Evolutionary conservation across 2,329 filamentous ascomycete genomes (phyloP).

Genomic region (Monascus ruber): DNA sequence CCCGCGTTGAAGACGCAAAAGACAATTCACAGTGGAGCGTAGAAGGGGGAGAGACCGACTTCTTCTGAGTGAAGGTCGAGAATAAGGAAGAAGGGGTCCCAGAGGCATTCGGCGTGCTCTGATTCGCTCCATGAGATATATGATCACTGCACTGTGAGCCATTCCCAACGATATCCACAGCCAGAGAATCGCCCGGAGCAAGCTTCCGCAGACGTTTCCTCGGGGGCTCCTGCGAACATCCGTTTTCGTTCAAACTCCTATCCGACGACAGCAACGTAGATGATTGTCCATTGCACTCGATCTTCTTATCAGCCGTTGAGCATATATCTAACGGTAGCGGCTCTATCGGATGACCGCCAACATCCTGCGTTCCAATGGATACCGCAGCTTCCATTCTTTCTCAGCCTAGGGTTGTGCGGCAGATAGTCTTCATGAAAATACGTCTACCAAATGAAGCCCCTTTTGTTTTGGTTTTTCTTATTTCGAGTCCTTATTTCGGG

Average conservation of each 20-base stretch:
- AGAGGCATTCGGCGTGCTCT: slow-evolving; percentile 16
- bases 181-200: neutral
- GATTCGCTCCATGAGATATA: slow-evolving; percentile 8
- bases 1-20: slow-evolving; percentile 6
- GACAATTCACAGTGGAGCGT: slow-evolving; percentile 7
- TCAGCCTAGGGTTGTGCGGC: no score
- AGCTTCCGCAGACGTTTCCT: neutral
- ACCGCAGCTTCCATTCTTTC: slow-evolving; percentile 14
- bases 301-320: slow-evolving; percentile 1
- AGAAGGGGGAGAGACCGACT: slow-evolving; percentile 16
- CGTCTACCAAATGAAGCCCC: neutral
- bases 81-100: slow-evolving; percentile 15
- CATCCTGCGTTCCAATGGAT: slow-evolving; percentile 9
- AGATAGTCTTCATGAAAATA: neutral
- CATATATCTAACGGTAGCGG: slow-evolving; percentile 6
- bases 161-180: slow-evolving; percentile 4
- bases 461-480: neutral
- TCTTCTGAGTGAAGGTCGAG: slow-evolving; percentile 12
- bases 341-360: slow-evolving; percentile 4
- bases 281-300: slow-evolving; percentile 2
- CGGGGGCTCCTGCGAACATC: neutral
- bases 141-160: slow-evolving; percentile 8
- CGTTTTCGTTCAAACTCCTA: neutral
- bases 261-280: slow-evolving; percentile 1
- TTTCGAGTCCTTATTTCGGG: no score